Evolutionary conservation across 1,284 basidiomycete genomes (phyloP), one percentile per base, ranked within the genome.

Genomic region (Ceratobasidium theobromae): DNA sequence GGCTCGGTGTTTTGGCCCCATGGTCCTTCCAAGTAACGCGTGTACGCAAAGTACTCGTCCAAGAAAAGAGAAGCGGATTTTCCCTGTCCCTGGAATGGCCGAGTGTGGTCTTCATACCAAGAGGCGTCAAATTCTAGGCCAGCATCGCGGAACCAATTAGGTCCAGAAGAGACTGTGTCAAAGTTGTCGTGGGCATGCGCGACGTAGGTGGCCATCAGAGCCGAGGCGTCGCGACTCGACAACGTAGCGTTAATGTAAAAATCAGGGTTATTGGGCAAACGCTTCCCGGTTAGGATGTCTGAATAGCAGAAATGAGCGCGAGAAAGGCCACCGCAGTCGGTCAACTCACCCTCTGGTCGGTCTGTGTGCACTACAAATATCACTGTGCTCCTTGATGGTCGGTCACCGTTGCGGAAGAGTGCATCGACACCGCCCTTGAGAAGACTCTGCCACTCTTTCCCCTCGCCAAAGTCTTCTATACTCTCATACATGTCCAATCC

Each of bases 401-500:
- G 28, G 25, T 53, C 41, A 12, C 58, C 38, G 35, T 32, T 53
- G 23, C 73, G 73, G 67, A 78, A 77, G 6, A 76, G 52, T 0
- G 68, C 69, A 11, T 58, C 71, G 43, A 70, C 51, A 11, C 38
- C 52, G n/a, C 53, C 46, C 45, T 40, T 57, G 23, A 49, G 57
- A 5, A 53, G 25, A 38, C 52, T 46, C 28, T 45, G 53, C 60
- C 58, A 69, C 28, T 58, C 62, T n/a, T 75, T 52, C 32, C 67
- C 70, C 23, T 58, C 74, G 67, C 66, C 76, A 41, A 69, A 67
- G 68, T 80, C 80, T 62, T 72, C 74, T 27, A 84, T 72, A 38
- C 79, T 76, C 72, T 89, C 86, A 69, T 86, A 86, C 28, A 76
- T 76, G 69, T 90, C 89, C 2, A 91, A 80, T 23, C 85, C 84